Conservation (phyloP, 768 basidiomycete genomes). For the Psilocybe cyanescens region DNA sequence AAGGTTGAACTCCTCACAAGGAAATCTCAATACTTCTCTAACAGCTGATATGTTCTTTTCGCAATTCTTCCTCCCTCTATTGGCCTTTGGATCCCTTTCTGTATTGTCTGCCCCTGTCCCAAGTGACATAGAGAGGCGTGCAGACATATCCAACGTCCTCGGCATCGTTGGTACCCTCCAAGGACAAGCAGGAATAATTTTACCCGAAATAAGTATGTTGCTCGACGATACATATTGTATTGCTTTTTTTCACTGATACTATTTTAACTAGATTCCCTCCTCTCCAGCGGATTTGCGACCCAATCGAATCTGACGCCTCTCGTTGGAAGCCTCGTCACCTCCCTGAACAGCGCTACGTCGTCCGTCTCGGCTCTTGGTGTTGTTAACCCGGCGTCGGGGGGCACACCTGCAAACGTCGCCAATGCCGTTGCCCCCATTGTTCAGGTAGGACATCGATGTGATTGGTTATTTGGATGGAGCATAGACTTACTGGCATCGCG, state of each 20-base stretch:
- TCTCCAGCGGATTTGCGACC: neutral
- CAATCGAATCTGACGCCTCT: neutral
- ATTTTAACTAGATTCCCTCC: neutral
- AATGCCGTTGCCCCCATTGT: conserved; percentile 5
- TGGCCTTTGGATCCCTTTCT: conserved; percentile 1
- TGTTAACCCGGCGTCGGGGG: neutral
- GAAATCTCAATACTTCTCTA: neutral
- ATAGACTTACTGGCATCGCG: neutral
- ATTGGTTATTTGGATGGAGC: neutral
- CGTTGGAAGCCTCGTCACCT: neutral
- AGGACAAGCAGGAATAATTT: neutral
- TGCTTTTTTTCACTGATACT: neutral
- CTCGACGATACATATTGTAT: neutral
- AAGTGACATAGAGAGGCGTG: conserved; percentile 1
- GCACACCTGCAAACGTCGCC: conserved; percentile 1
- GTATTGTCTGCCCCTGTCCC: neutral
- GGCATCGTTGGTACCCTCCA: neutral
- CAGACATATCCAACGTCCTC: conserved; percentile 1
- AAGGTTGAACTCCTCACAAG: neutral
- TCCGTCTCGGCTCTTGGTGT: neutral
- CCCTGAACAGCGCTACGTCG: neutral
- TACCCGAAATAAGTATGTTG: conserved; percentile 4
- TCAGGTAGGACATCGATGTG: neutral
- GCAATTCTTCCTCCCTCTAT: conserved; percentile 2
- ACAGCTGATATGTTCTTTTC: neutral